Conservation (phyloP, 768 basidiomycete genomes). For the Mycena galopus region DNA sequence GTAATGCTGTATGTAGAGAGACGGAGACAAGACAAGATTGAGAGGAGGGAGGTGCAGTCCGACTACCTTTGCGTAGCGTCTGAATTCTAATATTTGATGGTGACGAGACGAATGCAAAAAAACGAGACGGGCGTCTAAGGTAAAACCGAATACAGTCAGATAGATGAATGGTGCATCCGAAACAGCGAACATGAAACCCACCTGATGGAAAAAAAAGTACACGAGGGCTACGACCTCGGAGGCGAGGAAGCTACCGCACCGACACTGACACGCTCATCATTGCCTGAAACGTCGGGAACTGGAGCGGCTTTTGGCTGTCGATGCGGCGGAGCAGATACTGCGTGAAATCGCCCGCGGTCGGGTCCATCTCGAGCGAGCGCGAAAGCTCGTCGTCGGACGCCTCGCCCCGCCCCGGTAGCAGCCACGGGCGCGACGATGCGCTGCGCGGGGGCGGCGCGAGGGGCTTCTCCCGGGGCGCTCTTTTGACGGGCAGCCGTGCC, state of each 20-base stretch:
- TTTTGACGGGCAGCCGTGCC: not conserved
- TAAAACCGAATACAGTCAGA: not conserved
- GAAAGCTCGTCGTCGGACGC: slow-evolving; percentile 46
- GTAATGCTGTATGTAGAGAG: not conserved
- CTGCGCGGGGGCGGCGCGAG: slow-evolving; percentile 50
- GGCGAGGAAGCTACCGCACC: slow-evolving; percentile 17
- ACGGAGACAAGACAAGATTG: slow-evolving; percentile 14
- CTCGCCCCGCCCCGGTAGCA: slow-evolving; percentile 49
- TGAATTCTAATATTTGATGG: not conserved
- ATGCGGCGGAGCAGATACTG: slow-evolving; percentile 57
- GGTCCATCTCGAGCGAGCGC: slow-evolving; percentile 50
- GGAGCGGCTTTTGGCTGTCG: slow-evolving; percentile 52
- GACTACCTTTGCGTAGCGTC: slow-evolving; percentile 17
- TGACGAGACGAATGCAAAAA: slow-evolving; percentile 26
- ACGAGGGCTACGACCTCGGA: not conserved
- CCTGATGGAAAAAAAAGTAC: slow-evolving; percentile 16
- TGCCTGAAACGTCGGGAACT: slow-evolving; percentile 43
- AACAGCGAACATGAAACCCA: slow-evolving; percentile 1
- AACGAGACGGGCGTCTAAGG: slow-evolving; percentile 14
- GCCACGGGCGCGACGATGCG: slow-evolving; percentile 49
- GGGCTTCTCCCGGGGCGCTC: slow-evolving; percentile 29
- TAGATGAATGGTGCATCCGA: slow-evolving; percentile 2
- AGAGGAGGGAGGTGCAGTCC: not conserved
- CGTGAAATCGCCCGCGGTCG: slow-evolving; percentile 53
- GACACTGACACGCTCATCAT: slow-evolving; percentile 37